Evolutionary conservation across 441 rosid species (phyloP).

Genomic region (Metrosideros polymorpha): DNA sequence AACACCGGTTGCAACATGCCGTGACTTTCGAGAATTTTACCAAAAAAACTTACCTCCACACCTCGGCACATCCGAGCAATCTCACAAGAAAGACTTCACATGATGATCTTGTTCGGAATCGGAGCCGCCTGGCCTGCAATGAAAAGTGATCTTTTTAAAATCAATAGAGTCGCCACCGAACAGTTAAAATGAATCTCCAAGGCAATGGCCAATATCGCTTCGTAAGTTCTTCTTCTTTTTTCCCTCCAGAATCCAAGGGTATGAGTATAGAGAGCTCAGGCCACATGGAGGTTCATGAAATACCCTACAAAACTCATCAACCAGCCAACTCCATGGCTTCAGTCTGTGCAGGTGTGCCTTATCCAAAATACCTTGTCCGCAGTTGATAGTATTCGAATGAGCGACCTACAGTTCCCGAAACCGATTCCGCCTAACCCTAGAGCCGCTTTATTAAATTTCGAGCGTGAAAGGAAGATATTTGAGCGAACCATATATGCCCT

Average conservation of each 20-base stretch:
- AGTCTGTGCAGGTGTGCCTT: neutral
- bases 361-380: neutral
- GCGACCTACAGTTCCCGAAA: neutral
- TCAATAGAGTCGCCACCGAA: neutral
- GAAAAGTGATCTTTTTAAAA: neutral
- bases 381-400: neutral
- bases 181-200: neutral
- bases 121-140: neutral
- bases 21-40: neutral
- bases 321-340: neutral
- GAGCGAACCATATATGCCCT: neutral
- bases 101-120: neutral
- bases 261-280: neutral
- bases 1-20: neutral
- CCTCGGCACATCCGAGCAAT: neutral
- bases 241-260: too few relatives aligned
- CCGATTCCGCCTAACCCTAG: neutral
- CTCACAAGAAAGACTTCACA: neutral
- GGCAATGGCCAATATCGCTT: neutral
- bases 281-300: neutral
- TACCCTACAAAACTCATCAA: neutral
- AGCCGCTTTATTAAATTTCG: neutral
- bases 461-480: neutral
- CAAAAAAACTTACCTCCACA: neutral
- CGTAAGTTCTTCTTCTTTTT: too few relatives aligned